phyloP scores from a whole-genome alignment of 208 protist genomes.

The Angomonas desouzai region DNA sequence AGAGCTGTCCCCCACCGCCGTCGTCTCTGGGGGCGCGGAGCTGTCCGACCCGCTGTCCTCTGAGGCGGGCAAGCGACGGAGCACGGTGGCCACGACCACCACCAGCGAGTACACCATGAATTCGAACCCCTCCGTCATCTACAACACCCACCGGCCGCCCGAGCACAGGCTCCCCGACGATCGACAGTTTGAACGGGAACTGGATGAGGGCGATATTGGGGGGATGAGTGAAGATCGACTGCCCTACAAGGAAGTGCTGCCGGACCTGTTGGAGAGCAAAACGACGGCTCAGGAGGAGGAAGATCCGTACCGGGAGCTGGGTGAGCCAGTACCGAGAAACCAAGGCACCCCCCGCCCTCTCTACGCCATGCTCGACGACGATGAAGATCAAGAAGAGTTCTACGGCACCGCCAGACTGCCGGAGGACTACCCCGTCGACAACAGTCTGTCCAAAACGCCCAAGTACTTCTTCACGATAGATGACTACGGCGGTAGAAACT shows the following conservation, averaged over 20 bases:
- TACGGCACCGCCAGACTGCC: not conserved
- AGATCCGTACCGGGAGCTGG: not conserved
- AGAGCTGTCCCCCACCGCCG: not conserved
- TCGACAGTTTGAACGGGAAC: not conserved
- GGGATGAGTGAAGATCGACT: not conserved
- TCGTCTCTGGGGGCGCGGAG: not conserved
- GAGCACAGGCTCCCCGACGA: not conserved
- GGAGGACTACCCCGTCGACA: not conserved
- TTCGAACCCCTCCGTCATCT: not conserved
- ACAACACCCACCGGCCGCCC: not conserved
- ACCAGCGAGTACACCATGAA: not conserved
- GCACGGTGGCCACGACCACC: not conserved
- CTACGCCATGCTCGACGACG: conserved; percentile 1
- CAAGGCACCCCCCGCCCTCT: not conserved
- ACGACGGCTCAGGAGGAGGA: not conserved
- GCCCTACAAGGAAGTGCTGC: not conserved
- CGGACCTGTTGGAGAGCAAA: not conserved
- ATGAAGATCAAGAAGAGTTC: not conserved
- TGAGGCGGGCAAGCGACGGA: not conserved
- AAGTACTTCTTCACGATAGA: conserved; percentile 8
- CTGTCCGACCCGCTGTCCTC: not conserved
- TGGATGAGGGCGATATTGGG: not conserved
- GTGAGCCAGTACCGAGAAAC: not conserved
- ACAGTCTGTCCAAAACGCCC: not conserved
- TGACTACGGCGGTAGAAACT: not conserved